Percentiles rank a stretch among this genome's conserved stretches.
These are phyloP conservation scores for Quercus ilex DNA, from an alignment of 306 rosid species.

Conservation along the genomic window DNA sequence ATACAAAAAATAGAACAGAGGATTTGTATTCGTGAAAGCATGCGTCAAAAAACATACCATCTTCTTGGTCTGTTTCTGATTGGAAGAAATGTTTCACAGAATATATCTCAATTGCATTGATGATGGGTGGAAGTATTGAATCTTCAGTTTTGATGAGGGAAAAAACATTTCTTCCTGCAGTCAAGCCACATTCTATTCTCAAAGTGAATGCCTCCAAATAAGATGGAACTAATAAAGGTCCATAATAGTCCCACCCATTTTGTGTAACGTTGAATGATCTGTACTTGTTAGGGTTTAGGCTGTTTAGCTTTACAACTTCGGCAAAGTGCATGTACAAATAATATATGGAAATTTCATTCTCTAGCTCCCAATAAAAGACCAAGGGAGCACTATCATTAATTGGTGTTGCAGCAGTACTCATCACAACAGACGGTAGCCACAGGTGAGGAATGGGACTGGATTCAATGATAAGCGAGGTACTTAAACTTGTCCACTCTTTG, in stretches of 20 bases:
- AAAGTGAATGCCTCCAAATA: not conserved
- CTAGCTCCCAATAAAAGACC: not conserved
- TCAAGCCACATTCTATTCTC: not conserved
- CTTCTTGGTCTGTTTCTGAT: constrained; percentile 24
- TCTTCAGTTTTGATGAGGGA: not conserved
- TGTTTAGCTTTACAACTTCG: constrained; percentile 25
- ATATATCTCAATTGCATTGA: constrained; percentile 38
- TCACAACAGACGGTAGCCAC: constrained; percentile 22
- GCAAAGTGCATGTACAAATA: constrained; percentile 23
- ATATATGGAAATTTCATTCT: not conserved
- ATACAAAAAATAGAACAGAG: too few relatives aligned
- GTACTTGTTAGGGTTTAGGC: constrained; percentile 12
- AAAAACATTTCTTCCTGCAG: not conserved
- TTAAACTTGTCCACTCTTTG: not conserved
- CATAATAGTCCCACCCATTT: constrained; percentile 4
- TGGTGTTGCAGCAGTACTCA: constrained; percentile 35
- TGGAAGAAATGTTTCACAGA: constrained; percentile 9
- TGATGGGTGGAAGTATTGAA: constrained; percentile 43
- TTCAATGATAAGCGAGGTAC: not conserved
- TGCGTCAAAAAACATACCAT: constrained; percentile 20
- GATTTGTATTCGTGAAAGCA: too few relatives aligned
- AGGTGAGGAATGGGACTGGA: not conserved
- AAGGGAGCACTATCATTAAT: constrained; percentile 1
- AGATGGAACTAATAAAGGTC: not conserved
- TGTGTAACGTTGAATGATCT: constrained; percentile 19